These are phyloP conservation scores for Fusarium liriodendri DNA, from an alignment of 2,329 filamentous ascomycete genomes.

Conservation along the genomic window DNA sequence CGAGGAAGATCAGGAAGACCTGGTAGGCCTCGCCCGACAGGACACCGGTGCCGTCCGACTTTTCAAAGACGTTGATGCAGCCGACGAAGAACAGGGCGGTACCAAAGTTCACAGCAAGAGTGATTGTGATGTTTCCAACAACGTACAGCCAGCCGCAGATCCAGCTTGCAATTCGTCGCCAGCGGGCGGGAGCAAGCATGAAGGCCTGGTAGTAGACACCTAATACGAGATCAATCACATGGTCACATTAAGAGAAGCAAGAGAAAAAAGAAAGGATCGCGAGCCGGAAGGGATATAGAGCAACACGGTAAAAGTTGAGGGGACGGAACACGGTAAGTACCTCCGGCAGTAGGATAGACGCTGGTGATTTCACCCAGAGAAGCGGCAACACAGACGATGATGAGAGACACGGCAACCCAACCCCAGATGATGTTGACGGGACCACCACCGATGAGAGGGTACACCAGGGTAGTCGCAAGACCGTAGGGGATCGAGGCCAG, in stretches of 20 bases:
- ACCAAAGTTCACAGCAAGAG: slow-evolving; percentile 84
- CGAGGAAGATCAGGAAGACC: slow-evolving; percentile 77
- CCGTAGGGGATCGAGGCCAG: slow-evolving; percentile 81
- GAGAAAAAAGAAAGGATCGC: neutral
- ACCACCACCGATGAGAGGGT: slow-evolving; percentile 74
- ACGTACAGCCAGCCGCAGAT: slow-evolving; percentile 82
- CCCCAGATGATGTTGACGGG: slow-evolving; percentile 79
- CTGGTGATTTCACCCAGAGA: slow-evolving; percentile 81
- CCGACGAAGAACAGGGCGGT: slow-evolving; percentile 73
- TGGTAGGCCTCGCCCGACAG: slow-evolving; percentile 69
- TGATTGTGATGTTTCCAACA: slow-evolving; percentile 85
- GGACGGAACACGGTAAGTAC: slow-evolving; percentile 46
- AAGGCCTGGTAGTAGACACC: slow-evolving; percentile 82
- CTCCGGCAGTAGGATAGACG: slow-evolving; percentile 80
- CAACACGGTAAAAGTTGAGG: neutral
- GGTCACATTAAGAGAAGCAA: slow-evolving; percentile 10
- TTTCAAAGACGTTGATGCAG: slow-evolving; percentile 67
- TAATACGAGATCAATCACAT: slow-evolving; percentile 40
- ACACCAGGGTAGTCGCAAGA: slow-evolving; percentile 75
- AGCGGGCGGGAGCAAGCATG: slow-evolving; percentile 73
- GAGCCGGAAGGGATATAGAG: neutral
- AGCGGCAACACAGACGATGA: slow-evolving; percentile 77
- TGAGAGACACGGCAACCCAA: slow-evolving; percentile 74
- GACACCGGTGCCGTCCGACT: slow-evolving; percentile 55
- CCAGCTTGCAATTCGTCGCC: slow-evolving; percentile 74